A percentile compares a stretch with the other conserved stretches of the same genome.
These are phyloP conservation scores for Lachancea dasiensis DNA, from an alignment of 805 yeast species.

Conservation along the genomic window DNA sequence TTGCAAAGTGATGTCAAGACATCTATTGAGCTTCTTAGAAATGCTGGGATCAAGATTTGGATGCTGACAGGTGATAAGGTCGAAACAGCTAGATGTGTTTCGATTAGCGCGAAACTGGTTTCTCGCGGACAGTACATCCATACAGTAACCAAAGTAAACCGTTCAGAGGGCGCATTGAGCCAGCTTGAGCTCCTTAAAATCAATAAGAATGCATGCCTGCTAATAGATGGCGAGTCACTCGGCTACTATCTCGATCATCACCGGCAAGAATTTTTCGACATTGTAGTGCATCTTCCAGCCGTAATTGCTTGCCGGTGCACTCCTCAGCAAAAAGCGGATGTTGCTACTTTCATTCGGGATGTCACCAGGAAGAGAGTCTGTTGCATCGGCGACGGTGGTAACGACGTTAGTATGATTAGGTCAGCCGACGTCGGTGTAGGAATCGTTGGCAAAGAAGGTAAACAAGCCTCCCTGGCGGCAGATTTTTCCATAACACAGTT, in stretches of 20 bases:
- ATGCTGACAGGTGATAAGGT: constrained; percentile 99
- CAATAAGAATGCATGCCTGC: constrained; percentile 54
- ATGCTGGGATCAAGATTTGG: constrained; percentile 98
- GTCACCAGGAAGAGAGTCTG: constrained; percentile 86
- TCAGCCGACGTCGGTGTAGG: constrained; percentile 99
- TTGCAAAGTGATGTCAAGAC: constrained; percentile 87
- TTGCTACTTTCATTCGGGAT: constrained; percentile 72
- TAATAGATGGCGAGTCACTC: constrained; percentile 92
- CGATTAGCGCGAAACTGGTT: constrained; percentile 90
- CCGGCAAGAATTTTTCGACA: constrained; percentile 66
- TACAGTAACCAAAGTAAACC: constrained; percentile 60
- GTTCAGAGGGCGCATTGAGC: constrained; percentile 60
- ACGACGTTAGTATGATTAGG: constrained; percentile 98
- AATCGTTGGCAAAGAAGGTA: constrained; percentile 97
- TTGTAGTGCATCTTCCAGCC: constrained; percentile 76
- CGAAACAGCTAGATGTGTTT: constrained; percentile 96
- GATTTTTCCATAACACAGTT: constrained; percentile 93
- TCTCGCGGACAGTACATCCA: constrained; percentile 93
- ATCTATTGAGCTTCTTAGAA: constrained; percentile 83
- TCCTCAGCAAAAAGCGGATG: constrained; percentile 97
- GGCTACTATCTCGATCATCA: constrained; percentile 58
- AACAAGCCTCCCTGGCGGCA: constrained; percentile 94
- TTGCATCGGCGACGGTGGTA: constrained; percentile 99
- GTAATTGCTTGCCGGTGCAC: constrained; percentile 99
- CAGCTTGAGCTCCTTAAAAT: constrained; percentile 66